phyloP scores from a whole-genome alignment of 805 yeast genomes.

The Kluyveromyces nonfermentans region DNA sequence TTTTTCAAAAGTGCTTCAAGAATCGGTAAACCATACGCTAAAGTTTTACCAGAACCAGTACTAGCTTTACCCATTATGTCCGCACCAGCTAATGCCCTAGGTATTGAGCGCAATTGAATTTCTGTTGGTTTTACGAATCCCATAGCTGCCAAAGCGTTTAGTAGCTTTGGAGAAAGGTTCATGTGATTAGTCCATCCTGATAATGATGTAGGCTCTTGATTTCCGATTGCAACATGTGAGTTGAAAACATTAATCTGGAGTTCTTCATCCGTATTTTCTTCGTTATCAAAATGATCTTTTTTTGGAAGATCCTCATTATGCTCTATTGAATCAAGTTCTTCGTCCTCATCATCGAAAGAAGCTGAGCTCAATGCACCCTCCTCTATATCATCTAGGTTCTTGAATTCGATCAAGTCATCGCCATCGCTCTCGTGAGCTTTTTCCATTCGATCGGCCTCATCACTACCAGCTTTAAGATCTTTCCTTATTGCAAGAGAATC shows the following conservation, averaged over 20 bases:
- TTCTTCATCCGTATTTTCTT: conserved; percentile 19
- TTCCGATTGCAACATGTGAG: conserved; percentile 15
- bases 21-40: conserved; percentile 92
- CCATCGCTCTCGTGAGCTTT: conserved; percentile 5
- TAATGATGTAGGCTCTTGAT: conserved; percentile 35
- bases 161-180: conserved; percentile 42
- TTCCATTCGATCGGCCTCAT: conserved; percentile 6
- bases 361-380: conserved; percentile 25
- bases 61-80: conserved; percentile 95
- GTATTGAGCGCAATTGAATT: conserved; percentile 70
- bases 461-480: conserved; percentile 13
- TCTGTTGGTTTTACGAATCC: conserved; percentile 69
- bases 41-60: conserved; percentile 95
- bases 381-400: conserved; percentile 24
- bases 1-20: conserved; percentile 46
- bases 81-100: conserved; percentile 57
- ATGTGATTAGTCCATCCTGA: conserved; percentile 50
- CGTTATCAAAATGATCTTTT: conserved; percentile 16
- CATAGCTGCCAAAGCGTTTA: conserved; percentile 51
- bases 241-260: conserved; percentile 23
- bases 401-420: conserved; percentile 21
- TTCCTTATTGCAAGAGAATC: conserved; percentile 23
- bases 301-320: conserved; percentile 13
- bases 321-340: conserved; percentile 13
- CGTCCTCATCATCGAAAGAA: conserved; percentile 18